Evolutionary conservation across 495 filamentous ascomycete genomes (phyloP).

Genomic region (Penicillium lividum): DNA sequence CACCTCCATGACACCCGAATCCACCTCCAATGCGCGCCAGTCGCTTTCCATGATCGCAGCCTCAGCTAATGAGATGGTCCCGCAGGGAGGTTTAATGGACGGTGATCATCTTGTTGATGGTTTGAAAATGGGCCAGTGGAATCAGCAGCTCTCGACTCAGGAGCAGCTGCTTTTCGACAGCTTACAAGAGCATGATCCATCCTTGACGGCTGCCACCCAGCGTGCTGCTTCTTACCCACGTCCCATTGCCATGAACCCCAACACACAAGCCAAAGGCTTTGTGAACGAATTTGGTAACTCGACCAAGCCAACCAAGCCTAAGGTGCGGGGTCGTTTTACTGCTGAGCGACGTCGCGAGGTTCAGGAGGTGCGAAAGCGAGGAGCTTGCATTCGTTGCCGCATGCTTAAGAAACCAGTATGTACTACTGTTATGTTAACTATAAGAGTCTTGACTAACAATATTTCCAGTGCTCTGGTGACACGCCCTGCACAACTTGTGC

Average conservation of each 20-base stretch:
- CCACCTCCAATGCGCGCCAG: slow-evolving; percentile 44
- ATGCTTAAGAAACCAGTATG: slow-evolving; percentile 79
- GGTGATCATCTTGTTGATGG: slow-evolving; percentile 37
- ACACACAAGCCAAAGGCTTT: slow-evolving; percentile 56
- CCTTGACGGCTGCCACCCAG: slow-evolving; percentile 47
- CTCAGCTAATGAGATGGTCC: slow-evolving; percentile 51
- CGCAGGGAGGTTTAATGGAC: slow-evolving; percentile 44
- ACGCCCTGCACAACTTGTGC: slow-evolving; percentile 80
- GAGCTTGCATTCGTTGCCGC: slow-evolving; percentile 82
- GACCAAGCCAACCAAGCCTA: slow-evolving; percentile 53
- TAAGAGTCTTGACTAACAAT: slow-evolving; percentile 14
- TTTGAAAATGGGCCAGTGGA: slow-evolving; percentile 41
- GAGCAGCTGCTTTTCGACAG: slow-evolving; percentile 51
- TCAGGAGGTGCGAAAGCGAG: slow-evolving; percentile 74
- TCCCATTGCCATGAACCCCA: slow-evolving; percentile 58
- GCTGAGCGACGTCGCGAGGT: slow-evolving; percentile 72
- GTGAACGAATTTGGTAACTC: slow-evolving; percentile 57
- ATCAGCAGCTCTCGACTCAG: slow-evolving; percentile 43
- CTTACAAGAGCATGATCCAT: slow-evolving; percentile 47
- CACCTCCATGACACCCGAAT: slow-evolving; percentile 40
- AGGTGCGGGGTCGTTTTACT: slow-evolving; percentile 68
- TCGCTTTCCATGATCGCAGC: slow-evolving; percentile 53
- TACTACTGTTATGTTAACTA: background rate
- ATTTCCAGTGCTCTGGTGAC: slow-evolving; percentile 65
- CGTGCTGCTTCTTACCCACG: slow-evolving; percentile 50